Base-by-base conservation (phyloP, 352 stramenopile species). In the Phytophthora melonis region DNA sequence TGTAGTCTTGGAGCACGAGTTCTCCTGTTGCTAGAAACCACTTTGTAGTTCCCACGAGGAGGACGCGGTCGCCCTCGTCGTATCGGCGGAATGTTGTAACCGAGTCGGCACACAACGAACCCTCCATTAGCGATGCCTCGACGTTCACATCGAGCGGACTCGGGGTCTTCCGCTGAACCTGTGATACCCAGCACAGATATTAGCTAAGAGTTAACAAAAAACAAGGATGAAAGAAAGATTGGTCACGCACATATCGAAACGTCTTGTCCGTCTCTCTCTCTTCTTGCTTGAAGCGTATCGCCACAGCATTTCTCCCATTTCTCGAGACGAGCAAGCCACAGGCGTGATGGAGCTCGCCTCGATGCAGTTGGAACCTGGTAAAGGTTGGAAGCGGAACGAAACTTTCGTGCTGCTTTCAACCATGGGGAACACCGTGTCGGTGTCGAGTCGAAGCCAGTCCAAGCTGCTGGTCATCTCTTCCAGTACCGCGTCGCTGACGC, bases 1-100 rank as follows among this genome's bases (percentile, higher is more conserved):
- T 66, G 39, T 68, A 66, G 25, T 79, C 72, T 66, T 63, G 62
- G 2, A 79, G 61, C 13, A 66, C 32, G 45, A 73, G 30, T 14
- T 68, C 49, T 10, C 58, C 69, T n/a, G 49, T 65, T 1, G 63
- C 49, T 9, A 77, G 63, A 41, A 79, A 72, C 45, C 70, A 69
- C 36, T 64, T 75, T 5, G 58, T 65, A 1, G 58, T 63, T 3
- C 68, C 57, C 1, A 79, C 39, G 0, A 79, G 25, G n/a, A 77
- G 30, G 9, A 74, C 34, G 5, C 59, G 63, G 41, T 70, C 45
- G 0, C 58, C 53, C 18, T 74, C 68, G 6, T 80, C 68, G 39
- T 63, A 77, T 19, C 60, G 74, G 19, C 68, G 73, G 19, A 64
- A 63, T 0, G 69, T 69, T 8, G 57, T 30, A 3, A 74, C 32